A percentile compares a stretch with the other conserved stretches of the same genome.
Evolutionary conservation across 208 protist genomes (phyloP).

Genomic region (Leishmania turanica): DNA sequence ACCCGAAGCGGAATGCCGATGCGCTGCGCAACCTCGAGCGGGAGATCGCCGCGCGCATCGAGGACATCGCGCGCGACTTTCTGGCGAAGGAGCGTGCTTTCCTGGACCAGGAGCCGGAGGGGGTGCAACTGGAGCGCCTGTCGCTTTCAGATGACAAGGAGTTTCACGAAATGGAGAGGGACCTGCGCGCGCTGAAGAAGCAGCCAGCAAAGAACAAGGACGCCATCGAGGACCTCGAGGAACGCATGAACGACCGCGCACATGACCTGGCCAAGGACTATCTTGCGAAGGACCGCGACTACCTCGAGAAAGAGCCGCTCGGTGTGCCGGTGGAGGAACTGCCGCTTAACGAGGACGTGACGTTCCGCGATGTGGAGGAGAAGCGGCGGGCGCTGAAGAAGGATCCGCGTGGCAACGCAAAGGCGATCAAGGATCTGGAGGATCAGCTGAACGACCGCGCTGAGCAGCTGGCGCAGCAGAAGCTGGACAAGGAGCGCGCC

Average conservation of each 20-base stretch:
- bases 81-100: slow-evolving; percentile 76
- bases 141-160: slow-evolving; percentile 58
- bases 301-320: slow-evolving; percentile 49
- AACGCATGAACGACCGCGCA: slow-evolving; percentile 70
- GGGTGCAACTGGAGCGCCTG: slow-evolving; percentile 63
- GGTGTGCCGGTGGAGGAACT: slow-evolving; percentile 64
- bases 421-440: slow-evolving; percentile 58
- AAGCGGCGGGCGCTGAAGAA: slow-evolving; percentile 58
- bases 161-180: slow-evolving; percentile 73
- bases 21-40: slow-evolving; percentile 56
- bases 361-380: slow-evolving; percentile 64
- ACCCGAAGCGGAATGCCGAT: slow-evolving; percentile 58
- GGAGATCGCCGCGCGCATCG: slow-evolving; percentile 65
- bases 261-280: slow-evolving; percentile 69
- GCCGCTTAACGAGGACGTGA: slow-evolving; percentile 61
- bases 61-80: slow-evolving; percentile 67
- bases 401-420: slow-evolving; percentile 44
- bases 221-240: slow-evolving; percentile 61
- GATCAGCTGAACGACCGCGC: slow-evolving; percentile 60
- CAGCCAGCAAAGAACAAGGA: slow-evolving; percentile 68
- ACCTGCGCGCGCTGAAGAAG: slow-evolving; percentile 64
- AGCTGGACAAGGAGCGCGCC: slow-evolving; percentile 52
- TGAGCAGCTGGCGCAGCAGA: slow-evolving; percentile 57
- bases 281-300: slow-evolving; percentile 47
- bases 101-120: slow-evolving; percentile 64